A percentile compares a stretch with the other conserved stretches of the same genome.
These are phyloP conservation scores for Penicillium goetzii DNA, from an alignment of 495 filamentous ascomycete genomes.

Conservation along the genomic window DNA sequence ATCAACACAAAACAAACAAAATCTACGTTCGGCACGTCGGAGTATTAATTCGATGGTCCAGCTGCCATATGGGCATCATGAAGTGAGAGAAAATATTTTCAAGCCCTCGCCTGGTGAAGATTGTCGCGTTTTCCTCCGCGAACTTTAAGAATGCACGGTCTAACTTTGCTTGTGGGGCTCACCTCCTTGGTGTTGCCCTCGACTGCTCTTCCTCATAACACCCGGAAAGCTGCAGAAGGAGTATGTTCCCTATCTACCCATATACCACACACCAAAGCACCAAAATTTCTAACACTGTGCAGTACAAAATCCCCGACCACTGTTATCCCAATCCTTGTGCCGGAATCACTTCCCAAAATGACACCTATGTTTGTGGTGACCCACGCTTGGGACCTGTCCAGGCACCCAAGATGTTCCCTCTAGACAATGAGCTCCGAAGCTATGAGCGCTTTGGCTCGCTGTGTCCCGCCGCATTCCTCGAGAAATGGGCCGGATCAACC, in stretches of 20 bases:
- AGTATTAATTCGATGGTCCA: not conserved
- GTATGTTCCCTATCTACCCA: not conserved
- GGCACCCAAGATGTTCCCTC: constrained; percentile 44
- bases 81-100: not conserved
- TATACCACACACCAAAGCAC: not conserved
- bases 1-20: not conserved
- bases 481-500: constrained; percentile 41
- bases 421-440: constrained; percentile 37
- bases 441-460: constrained; percentile 55
- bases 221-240: not conserved
- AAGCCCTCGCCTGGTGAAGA: not conserved
- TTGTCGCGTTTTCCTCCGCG: not conserved
- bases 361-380: constrained; percentile 55
- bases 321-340: constrained; percentile 40
- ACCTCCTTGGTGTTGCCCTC: not conserved
- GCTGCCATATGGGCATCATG: not conserved
- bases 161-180: not conserved
- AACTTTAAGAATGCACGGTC: not conserved
- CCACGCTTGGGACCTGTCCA: constrained; percentile 52
- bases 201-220: not conserved
- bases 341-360: constrained; percentile 42
- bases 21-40: not conserved
- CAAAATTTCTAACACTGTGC: not conserved
- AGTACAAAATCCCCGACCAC: constrained; percentile 19
- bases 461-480: constrained; percentile 53